Evolutionary conservation across 2,329 filamentous ascomycete genomes (phyloP).

Genomic region (Coniochaeta ligniaria): DNA sequence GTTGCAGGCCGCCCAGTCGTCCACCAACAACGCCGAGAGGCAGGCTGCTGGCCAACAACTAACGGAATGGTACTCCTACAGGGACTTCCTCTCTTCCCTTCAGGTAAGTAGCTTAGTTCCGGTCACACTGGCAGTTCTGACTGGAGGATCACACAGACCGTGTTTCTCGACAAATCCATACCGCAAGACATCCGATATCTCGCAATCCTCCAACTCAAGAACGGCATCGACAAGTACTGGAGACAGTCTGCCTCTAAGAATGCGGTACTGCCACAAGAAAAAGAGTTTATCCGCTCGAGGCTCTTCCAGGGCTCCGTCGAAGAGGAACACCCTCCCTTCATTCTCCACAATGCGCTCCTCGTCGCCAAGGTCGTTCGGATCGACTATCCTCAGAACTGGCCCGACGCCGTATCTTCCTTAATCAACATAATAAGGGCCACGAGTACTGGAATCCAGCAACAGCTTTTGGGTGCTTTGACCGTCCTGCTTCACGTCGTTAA

Average conservation of each 20-base stretch:
- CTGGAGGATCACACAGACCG: slow-evolving; percentile 41
- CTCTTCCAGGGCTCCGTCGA: slow-evolving; percentile 70
- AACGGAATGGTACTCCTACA: slow-evolving; percentile 60
- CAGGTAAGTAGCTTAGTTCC: slow-evolving; percentile 42
- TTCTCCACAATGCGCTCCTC: slow-evolving; percentile 81
- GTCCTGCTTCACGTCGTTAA: slow-evolving; percentile 84
- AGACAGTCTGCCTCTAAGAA: slow-evolving; percentile 55
- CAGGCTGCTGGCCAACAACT: slow-evolving; percentile 66
- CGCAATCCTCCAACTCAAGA: slow-evolving; percentile 90
- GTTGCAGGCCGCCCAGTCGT: slow-evolving; percentile 52
- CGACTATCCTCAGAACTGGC: slow-evolving; percentile 87
- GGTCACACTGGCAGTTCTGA: background rate
- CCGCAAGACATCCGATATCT: slow-evolving; percentile 77
- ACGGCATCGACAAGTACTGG: slow-evolving; percentile 95
- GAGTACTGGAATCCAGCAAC: slow-evolving; percentile 50
- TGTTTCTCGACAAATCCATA: slow-evolving; percentile 73
- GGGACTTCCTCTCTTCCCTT: slow-evolving; percentile 59
- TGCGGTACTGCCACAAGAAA: slow-evolving; percentile 68
- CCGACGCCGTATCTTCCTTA: slow-evolving; percentile 51
- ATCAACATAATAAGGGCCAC: slow-evolving; percentile 57
- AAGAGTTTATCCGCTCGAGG: slow-evolving; percentile 64
- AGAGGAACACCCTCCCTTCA: slow-evolving; percentile 69
- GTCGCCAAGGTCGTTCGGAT: slow-evolving; percentile 82
- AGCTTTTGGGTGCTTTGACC: slow-evolving; percentile 65
- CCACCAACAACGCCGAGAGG: slow-evolving; percentile 53